Base-by-base conservation (phyloP, 805 yeast genomes). In the Nakazawaea wyomingensis region DNA sequence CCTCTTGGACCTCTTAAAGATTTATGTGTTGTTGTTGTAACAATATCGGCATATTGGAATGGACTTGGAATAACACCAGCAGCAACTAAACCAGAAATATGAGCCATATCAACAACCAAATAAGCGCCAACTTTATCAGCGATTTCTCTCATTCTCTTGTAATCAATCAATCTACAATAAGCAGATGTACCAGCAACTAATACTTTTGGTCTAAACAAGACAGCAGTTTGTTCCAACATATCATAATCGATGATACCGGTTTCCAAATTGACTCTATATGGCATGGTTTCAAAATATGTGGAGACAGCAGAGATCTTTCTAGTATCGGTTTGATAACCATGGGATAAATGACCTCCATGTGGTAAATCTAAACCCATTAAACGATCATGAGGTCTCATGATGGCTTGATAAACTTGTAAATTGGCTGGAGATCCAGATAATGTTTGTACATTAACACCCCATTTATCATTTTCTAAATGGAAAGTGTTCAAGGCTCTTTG, bases 1-100 rank as follows among this genome's bases (percentile, higher is more conserved):
- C 99, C 99, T 75, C 99, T 87, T 65, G 99, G 99, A 49, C 99
- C 99, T 74, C 99, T 86, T 60, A 93, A 78, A 31, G 98, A 90
- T 74, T 93, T 93, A 78, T 93, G 99, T 48, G 99, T 91, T 47
- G 99, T 91, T 57, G 99, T 93, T 53, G 99, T 93, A 61, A 93
- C 99, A 54, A 93, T 83, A 62, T 93, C 99, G 47, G 98, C 91
- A 67, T 85, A 88, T 69, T 89, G 95, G 72, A 93, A 93, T 52
- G 99, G 99, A 45, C 95, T 82, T 55, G 90, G 95, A 49, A 88
- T 90, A 45, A 91, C 98, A 54, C 89, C 93, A 50, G 99, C 96
- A 51, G 96, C 88, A 52, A 93, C 80, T 55, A 93, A 76, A 60
- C 99, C 99, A 27, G 97, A 86, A 57, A 89, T 93, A 65, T 93